Percentiles rank a stretch among this genome's conserved stretches.
Evolutionary conservation across 306 rosid species (phyloP).

Genomic region (Cicer yamashitae): DNA sequence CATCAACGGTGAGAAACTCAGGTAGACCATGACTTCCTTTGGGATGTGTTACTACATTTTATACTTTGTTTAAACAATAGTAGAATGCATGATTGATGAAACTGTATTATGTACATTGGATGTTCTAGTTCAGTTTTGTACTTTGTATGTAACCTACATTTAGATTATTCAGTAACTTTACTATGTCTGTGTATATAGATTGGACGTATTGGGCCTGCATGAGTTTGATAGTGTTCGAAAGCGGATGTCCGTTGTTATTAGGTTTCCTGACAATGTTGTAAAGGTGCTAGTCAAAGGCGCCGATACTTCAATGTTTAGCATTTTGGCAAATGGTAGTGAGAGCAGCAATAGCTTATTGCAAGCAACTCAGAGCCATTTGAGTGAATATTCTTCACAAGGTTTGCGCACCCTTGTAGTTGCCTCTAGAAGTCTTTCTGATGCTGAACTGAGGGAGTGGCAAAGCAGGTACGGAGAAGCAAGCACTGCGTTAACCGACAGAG

Average conservation of each 20-base stretch:
- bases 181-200: constrained; percentile 60
- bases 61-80: constrained; percentile 24
- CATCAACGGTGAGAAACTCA: constrained; percentile 89
- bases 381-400: constrained; percentile 81
- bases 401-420: constrained; percentile 93
- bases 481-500: constrained; percentile 83
- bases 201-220: constrained; percentile 94
- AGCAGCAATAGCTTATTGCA: constrained; percentile 43
- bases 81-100: constrained; percentile 17
- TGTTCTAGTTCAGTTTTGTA: constrained; percentile 17
- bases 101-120: constrained; percentile 19
- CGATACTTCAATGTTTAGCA: constrained; percentile 82
- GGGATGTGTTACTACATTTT: constrained; percentile 33
- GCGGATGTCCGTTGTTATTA: constrained; percentile 95
- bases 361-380: constrained; percentile 75
- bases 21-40: constrained; percentile 71
- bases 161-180: constrained; percentile 41
- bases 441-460: constrained; percentile 89
- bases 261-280: constrained; percentile 75
- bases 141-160: constrained; percentile 35
- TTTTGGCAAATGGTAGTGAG: constrained; percentile 56
- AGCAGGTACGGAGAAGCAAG: constrained; percentile 88
- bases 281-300: constrained; percentile 99
- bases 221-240: constrained; percentile 97
- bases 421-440: constrained; percentile 71